Percentiles rank a stretch among this genome's conserved stretches.
These are phyloP conservation scores for Cyanidiococcus yangmingshanensis DNA, from an alignment of 23 red algal species.

Conservation along the genomic window DNA sequence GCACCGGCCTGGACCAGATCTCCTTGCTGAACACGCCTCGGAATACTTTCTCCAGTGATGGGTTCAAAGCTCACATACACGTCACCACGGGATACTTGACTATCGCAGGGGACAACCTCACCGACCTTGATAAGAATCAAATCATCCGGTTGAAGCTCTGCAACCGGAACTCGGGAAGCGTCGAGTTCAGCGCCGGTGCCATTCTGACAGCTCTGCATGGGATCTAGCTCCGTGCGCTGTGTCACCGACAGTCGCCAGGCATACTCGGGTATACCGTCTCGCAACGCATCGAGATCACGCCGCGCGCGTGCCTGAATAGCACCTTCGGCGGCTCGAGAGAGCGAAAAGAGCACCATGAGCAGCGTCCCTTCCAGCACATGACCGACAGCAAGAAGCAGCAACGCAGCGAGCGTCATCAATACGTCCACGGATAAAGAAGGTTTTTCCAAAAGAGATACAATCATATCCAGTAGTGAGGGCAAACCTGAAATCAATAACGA, in stretches of 20 bases:
- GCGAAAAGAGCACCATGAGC: slow-evolving; percentile 49
- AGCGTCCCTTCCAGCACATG: slow-evolving; percentile 52
- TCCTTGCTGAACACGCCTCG: slow-evolving; percentile 29
- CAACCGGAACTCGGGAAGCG: background rate
- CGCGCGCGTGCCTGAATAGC: slow-evolving; percentile 41
- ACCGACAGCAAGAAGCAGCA: slow-evolving; percentile 35
- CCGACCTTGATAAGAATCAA: slow-evolving; percentile 56
- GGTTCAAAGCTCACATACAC: slow-evolving; percentile 57
- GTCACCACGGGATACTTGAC: slow-evolving; percentile 35
- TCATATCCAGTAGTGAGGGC: slow-evolving; percentile 21
- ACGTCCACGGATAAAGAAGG: slow-evolving; percentile 49
- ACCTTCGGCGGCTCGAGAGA: slow-evolving; percentile 53
- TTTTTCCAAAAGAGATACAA: background rate
- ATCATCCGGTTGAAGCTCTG: slow-evolving; percentile 46
- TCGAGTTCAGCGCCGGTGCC: slow-evolving; percentile 14
- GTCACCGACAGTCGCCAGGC: slow-evolving; percentile 30
- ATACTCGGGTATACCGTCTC: slow-evolving; percentile 33
- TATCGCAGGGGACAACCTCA: slow-evolving; percentile 65
- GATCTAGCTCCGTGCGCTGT: background rate
- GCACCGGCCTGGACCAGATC: slow-evolving; percentile 43
- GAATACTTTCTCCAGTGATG: slow-evolving; percentile 60
- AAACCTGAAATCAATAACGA: slow-evolving; percentile 14
- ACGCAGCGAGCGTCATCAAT: slow-evolving; percentile 76
- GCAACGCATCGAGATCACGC: slow-evolving; percentile 47
- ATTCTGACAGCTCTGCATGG: slow-evolving; percentile 1